Base-by-base conservation (phyloP, 768 basidiomycete genomes). In the Tulasnella sp. region DNA sequence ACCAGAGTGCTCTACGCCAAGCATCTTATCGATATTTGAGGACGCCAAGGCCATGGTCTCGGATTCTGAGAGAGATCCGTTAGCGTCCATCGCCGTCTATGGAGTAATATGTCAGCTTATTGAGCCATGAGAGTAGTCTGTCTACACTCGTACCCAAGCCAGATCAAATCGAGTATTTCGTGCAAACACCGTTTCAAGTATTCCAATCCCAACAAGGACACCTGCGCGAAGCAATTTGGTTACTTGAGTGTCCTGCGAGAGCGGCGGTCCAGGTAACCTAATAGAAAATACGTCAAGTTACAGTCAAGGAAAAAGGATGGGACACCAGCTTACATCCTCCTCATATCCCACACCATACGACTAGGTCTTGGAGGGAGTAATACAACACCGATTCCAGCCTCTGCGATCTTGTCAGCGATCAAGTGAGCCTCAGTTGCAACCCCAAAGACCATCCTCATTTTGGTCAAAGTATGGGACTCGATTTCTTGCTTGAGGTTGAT, bases 141-240 rank as follows among this genome's bases (percentile, higher is more conserved):
- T n/a, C 44, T 16, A 67, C 77, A 58, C 55, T 67, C 76, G 57
- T 54, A 81, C 84, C 89, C 90, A 92, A 37, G 77, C 84, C 27
- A 78, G 65, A 56, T 93, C 88, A 57, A 89, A 84, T 13, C 82
- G 75, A 8, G 82, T 71, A 60, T 82, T 87, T 20, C 84, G 75
- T 5, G 83, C 80, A 22, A 72, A 70, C 81, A 80, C 87, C 34
- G 73, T 73, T 54, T 78, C 76, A 39, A 71, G 64, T 39, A 79
- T 69, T 15, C 81, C 83, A 41, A 88, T 60, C 6, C 77, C 84
- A 28, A 87, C 78, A 4, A 76, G 77, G 15, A 95, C 83, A 24
- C 78, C 79, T 37, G 83, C 74, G 2, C 69, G 68, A 15, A 81
- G 61, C 19, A 96, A 73, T 45, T 70, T 70, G 20, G 74, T 68